Evolutionary conservation across 2,329 filamentous ascomycete genomes (phyloP), one percentile per base, ranked within the genome.

Genomic region (Colletotrichum tropicale): DNA sequence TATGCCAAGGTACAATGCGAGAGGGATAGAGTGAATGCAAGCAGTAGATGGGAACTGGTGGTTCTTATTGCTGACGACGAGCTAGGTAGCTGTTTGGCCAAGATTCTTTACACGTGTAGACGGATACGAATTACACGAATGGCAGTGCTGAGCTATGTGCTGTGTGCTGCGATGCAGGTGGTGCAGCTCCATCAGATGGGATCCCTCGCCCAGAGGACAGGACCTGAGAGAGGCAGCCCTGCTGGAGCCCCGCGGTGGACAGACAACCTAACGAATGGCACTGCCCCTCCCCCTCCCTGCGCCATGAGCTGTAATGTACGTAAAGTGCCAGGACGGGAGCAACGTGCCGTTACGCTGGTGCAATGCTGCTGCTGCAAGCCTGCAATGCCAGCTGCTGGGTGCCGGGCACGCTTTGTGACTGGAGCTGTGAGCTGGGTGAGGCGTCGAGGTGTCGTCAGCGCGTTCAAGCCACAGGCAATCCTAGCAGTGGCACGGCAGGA

Each of bases 371-470:
- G 48, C 36, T 48, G 24, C 32, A 30, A 30, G 21, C 16, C 36
- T 32, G 26, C 16, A 36, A n/a, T n/a, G 61, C 61, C 13, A 36
- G 12, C 13, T 65, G 34, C 18, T 26, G 43, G n/a, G 15, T 66
- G 64, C 16, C 28, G n/a, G n/a, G n/a, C n/a, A 15, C 18, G 52
- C 12, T 32, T 12, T 66, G 68, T 26, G 32, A 72, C 56, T 75
- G 62, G 70, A 75, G 62, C 69, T 68, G 36, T 48, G 56, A 64
- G 64, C 38, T 73, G 18, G 36, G 32, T 62, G 62, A 56, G 73
- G 73, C 69, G 69, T 43, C 26, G 56, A 64, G 73, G 64, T 74
- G 69, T 75, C 73, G 73, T 73, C 73, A 75, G 69, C 73, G 34
- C 38, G 55, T 75, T 21, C 21, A 43, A 64, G 60, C 60, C 60